Base-by-base conservation (phyloP, 2,329 filamentous ascomycete species). In the Diplodia scrobiculata region DNA sequence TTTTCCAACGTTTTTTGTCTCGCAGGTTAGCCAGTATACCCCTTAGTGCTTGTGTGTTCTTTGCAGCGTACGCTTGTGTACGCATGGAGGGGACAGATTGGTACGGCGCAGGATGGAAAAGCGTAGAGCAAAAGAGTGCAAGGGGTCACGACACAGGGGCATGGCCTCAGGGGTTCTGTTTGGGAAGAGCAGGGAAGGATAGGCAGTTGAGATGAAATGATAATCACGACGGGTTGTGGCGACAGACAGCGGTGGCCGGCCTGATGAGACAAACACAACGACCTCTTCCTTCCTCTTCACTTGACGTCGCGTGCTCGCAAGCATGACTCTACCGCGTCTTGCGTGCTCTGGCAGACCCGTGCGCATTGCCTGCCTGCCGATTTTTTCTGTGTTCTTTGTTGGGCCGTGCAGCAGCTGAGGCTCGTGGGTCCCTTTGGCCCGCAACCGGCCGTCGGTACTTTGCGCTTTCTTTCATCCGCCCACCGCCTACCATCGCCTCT, bases 191-290 rank as follows among this genome's bases (percentile, higher is more conserved):
- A 58, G 34, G 54, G 54, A 62, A n/a, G 55, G 55, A 32, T 47
- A 62, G 58, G 58, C 58, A 62, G 58, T 27, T 27, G 58, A 62
- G 58, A 34, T 62, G 58, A 62, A 62, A 62, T 62, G 58, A 62
- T 62, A 62, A 62, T 36, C 29, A 62, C 13, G 58, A 62, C 48
- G 58, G 41, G 58, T 62, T 62, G 58, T 50, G 54, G 54, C 54
- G 54, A 47, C 11, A 32, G 32, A 41, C 9, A 14, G 21, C 21
- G 27, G 48, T 47, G 41, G 45, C 58, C 58, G 45, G 45, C 58
- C 41, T 62, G 58, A 62, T 50, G 58, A 62, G 58, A 50, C 58
- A 62, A 51, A 62, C 11, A 29, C 10, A 62, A 50, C 27, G 41
- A 62, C 25, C 41, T 62, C 52, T 60, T 32, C 54, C 27, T 25